Evolutionary conservation across 2,329 filamentous ascomycete species (phyloP).

Genomic region (Apiospora aurea): DNA sequence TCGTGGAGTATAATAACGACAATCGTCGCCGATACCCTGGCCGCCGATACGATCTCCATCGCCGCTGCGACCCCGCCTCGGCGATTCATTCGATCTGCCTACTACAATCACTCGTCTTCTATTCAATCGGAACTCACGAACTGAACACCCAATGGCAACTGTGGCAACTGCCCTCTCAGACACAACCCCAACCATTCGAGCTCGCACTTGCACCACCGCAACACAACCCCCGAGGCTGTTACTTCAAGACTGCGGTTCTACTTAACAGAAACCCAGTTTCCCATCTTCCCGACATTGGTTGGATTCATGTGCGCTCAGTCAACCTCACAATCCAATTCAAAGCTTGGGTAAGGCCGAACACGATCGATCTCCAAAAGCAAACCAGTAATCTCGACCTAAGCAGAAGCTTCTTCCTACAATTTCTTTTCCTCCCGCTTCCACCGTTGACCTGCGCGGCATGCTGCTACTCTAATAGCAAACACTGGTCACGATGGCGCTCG

Average conservation of each 20-base stretch:
- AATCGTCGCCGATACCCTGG: not conserved
- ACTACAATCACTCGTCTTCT: not conserved
- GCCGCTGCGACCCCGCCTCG: not conserved
- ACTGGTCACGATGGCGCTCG: slow-evolving; percentile 9
- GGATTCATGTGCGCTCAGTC: not conserved
- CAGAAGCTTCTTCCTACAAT: not conserved
- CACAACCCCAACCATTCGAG: not conserved
- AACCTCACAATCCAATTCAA: not conserved
- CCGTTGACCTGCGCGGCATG: not conserved
- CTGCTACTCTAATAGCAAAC: not conserved
- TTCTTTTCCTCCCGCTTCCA: not conserved
- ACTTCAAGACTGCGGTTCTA: not conserved
- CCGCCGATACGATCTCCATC: not conserved
- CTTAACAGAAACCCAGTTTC: not conserved
- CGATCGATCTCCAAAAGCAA: not conserved
- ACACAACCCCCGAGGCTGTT: not conserved
- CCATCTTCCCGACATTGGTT: not conserved
- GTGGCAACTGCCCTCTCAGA: not conserved
- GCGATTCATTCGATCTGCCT: not conserved
- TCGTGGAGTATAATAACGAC: not conserved
- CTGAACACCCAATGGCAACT: slow-evolving; percentile 2
- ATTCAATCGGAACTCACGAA: not conserved
- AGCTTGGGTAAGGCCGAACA: slow-evolving; percentile 2
- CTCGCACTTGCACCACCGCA: not conserved
- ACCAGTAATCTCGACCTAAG: not conserved